Percentiles rank a stretch among this genome's conserved stretches.
Evolutionary conservation across 345 rosid genomes (phyloP).

Genomic region (Barbarea vulgaris): DNA sequence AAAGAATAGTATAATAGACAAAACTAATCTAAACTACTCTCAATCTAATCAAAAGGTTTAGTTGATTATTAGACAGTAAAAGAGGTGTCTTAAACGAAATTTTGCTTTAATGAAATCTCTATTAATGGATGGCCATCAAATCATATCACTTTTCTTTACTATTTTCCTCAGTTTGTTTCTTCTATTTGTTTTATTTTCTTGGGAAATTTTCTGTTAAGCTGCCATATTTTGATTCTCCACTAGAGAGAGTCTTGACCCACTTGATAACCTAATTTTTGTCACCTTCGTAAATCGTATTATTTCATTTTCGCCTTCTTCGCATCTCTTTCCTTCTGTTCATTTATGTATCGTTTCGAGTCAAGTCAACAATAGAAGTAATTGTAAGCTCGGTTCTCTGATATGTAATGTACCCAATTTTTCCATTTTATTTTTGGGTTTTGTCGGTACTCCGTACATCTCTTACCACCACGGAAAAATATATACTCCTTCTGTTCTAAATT

Average conservation of each 20-base stretch:
- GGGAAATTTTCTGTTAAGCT: not conserved
- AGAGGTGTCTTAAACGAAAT: not conserved
- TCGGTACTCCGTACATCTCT: not conserved
- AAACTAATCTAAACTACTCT: constrained; percentile 8
- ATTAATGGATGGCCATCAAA: not conserved
- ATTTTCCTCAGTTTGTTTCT: not conserved
- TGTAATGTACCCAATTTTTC: not conserved
- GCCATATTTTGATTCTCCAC: not conserved
- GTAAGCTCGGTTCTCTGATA: not conserved
- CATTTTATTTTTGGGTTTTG: not conserved
- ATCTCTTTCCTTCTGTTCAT: not conserved
- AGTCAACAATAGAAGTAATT: not conserved
- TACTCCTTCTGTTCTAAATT: too few species aligned
- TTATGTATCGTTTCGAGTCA: not conserved
- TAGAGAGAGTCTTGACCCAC: not conserved
- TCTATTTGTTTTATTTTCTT: not conserved
- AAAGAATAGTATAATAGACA: not conserved
- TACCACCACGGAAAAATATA: not conserved
- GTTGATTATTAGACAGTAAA: not conserved
- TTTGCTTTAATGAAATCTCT: not conserved
- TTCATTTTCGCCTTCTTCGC: not conserved
- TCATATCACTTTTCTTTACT: not conserved
- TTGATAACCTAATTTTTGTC: not conserved
- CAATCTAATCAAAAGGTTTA: not conserved
- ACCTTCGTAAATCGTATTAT: not conserved